Evolutionary conservation across 2,329 filamentous ascomycete genomes (phyloP).

Genomic region (Neonectria hederae): DNA sequence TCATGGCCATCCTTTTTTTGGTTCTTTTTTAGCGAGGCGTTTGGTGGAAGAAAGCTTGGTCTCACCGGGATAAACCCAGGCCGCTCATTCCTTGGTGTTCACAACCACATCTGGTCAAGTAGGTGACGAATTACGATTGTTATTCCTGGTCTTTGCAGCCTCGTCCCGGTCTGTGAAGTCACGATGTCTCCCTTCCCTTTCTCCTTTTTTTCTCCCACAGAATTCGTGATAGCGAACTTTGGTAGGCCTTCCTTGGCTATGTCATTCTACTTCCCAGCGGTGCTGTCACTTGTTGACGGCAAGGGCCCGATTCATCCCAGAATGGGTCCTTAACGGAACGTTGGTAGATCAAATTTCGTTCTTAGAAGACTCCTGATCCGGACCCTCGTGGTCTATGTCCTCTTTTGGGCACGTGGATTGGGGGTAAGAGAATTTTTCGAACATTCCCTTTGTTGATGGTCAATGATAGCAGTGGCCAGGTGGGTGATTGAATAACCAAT

Average conservation of each 20-base stretch:
- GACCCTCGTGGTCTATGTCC: constrained; percentile 38
- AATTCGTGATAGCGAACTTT: constrained; percentile 1
- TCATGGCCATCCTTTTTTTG: constrained; percentile 29
- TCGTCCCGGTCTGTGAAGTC: constrained; percentile 19
- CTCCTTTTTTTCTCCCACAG: background rate
- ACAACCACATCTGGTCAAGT: constrained; percentile 32
- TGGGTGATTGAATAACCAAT: background rate
- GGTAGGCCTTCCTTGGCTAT: background rate
- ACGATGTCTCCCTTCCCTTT: background rate
- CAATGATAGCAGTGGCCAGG: background rate
- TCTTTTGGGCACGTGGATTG: constrained; percentile 45
- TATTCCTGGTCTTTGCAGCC: constrained; percentile 24
- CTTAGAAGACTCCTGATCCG: constrained; percentile 52
- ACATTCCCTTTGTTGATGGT: constrained; percentile 41
- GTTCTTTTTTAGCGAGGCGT: constrained; percentile 50
- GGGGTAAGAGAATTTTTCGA: constrained; percentile 55
- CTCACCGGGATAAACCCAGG: constrained; percentile 20
- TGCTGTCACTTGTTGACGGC: constrained; percentile 78
- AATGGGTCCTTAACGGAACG: constrained; percentile 83
- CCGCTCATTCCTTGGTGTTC: constrained; percentile 29
- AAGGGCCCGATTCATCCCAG: constrained; percentile 74
- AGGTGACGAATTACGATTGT: constrained; percentile 42
- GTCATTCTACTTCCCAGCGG: constrained; percentile 63
- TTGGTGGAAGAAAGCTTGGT: constrained; percentile 39
- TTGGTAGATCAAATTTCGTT: constrained; percentile 69